Conservation (phyloP, 768 basidiomycete species). For the Russula lepida region DNA sequence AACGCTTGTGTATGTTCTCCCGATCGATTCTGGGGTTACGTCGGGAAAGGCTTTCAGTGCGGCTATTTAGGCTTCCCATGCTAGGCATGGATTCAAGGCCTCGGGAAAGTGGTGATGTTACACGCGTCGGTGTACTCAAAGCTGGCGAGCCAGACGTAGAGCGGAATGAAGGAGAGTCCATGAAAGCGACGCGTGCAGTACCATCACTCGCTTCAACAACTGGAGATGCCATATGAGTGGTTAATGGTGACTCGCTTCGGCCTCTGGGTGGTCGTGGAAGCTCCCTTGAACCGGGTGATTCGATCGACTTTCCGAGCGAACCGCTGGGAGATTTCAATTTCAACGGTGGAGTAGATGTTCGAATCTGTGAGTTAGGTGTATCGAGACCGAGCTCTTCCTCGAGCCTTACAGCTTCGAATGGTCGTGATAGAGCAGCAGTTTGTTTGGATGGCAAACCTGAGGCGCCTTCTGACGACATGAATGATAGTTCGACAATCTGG, state of each 20-base stretch:
- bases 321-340: conserved; percentile 1
- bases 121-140: conserved; percentile 16
- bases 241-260: conserved; percentile 16
- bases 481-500: conserved; percentile 25
- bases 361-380: conserved; percentile 13
- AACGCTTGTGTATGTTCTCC: conserved; percentile 44
- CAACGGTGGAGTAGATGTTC: conserved; percentile 17
- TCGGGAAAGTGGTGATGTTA: conserved; percentile 14
- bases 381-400: conserved; percentile 18
- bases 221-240: neutral
- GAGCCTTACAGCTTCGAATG: conserved; percentile 31
- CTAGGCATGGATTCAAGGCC: conserved; percentile 17
- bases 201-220: neutral
- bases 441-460: conserved; percentile 18
- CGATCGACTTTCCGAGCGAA: conserved; percentile 2
- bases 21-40: conserved; percentile 41
- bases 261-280: conserved; percentile 14
- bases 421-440: conserved; percentile 29
- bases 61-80: conserved; percentile 21
- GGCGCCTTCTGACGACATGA: conserved; percentile 22
- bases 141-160: conserved; percentile 11
- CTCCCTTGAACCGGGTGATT: conserved; percentile 10
- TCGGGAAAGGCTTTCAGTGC: conserved; percentile 23
- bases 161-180: conserved; percentile 11
- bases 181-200: neutral